phyloP scores from a whole-genome alignment of 2,329 filamentous ascomycete genomes.

The Ilyonectria robusta region DNA sequence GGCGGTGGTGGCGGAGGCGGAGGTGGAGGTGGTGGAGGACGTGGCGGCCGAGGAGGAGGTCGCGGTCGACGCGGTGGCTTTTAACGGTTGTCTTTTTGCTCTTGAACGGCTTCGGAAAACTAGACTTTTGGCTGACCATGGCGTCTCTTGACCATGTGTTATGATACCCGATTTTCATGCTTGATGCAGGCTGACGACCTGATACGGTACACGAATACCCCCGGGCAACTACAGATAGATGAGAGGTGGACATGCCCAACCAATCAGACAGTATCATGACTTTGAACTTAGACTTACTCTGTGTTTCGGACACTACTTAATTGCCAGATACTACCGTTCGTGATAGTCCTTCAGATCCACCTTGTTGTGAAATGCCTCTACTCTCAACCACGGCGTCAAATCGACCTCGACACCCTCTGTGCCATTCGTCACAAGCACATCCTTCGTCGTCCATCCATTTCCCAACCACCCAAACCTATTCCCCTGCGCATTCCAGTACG shows the following conservation, averaged over 20 bases:
- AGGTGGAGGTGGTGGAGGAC: slow-evolving; percentile 14
- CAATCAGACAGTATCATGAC: background rate
- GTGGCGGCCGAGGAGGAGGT: slow-evolving; percentile 10
- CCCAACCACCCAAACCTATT: slow-evolving; percentile 22
- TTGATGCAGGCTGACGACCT: slow-evolving; percentile 1
- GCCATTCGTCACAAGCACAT: slow-evolving; percentile 8
- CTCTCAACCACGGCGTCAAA: slow-evolving; percentile 15
- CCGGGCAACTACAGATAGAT: background rate
- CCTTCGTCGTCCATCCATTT: slow-evolving; percentile 17
- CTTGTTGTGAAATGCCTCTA: slow-evolving; percentile 11
- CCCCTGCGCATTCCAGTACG: slow-evolving; percentile 4
- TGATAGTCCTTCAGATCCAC: slow-evolving; percentile 17
- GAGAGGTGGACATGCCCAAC: background rate
- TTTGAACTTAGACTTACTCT: background rate
- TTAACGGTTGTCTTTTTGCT: background rate
- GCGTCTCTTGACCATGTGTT: background rate
- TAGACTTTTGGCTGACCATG: background rate
- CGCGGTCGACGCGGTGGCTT: background rate
- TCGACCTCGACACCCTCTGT: slow-evolving; percentile 7
- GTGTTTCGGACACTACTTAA: background rate
- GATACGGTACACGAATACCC: background rate
- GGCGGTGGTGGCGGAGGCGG: slow-evolving; percentile 48
- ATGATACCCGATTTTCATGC: background rate
- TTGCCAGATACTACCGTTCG: slow-evolving; percentile 9
- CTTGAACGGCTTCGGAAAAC: background rate